Percentiles rank a stretch among this genome's conserved stretches.
These are phyloP conservation scores for Spizellomyces punctatus DNA, from an alignment of 192 early-diverging fungal genomes.

Conservation along the genomic window DNA sequence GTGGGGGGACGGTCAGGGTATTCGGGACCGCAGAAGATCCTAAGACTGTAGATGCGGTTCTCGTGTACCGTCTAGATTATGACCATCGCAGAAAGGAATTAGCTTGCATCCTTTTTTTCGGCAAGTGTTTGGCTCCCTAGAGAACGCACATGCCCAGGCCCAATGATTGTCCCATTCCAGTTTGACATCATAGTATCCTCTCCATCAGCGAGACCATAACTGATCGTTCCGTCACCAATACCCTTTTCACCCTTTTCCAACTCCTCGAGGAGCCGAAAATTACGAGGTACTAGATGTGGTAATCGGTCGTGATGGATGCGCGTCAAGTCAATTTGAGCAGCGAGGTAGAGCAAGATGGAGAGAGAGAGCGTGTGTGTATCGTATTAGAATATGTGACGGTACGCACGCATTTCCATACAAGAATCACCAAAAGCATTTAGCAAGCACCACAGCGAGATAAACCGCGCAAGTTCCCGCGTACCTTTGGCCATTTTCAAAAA, in stretches of 20 bases:
- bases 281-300: constrained; percentile 78
- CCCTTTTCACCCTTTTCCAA: constrained; percentile 98
- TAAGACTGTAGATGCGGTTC: constrained; percentile 92
- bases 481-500: too few relatives aligned
- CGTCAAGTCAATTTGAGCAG: too few relatives aligned
- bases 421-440: too few relatives aligned
- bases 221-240: constrained; percentile 89
- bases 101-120: neutral
- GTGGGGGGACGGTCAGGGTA: constrained; percentile 85
- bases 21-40: constrained; percentile 77
- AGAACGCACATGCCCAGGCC: constrained; percentile 67
- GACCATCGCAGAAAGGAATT: neutral
- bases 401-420: too few relatives aligned
- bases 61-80: constrained; percentile 82
- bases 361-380: too few relatives aligned
- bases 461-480: too few relatives aligned
- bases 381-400: too few relatives aligned
- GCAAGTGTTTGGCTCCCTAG: neutral
- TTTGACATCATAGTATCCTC: constrained; percentile 80
- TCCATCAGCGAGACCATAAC: constrained; percentile 85
- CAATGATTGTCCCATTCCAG: constrained; percentile 97
- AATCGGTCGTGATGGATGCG: too few relatives aligned
- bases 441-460: too few relatives aligned
- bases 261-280: constrained; percentile 95
- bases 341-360: too few relatives aligned